These are phyloP conservation scores for Fusarium begoniae DNA, from an alignment of 2,329 filamentous ascomycete species.

Conservation along the genomic window DNA sequence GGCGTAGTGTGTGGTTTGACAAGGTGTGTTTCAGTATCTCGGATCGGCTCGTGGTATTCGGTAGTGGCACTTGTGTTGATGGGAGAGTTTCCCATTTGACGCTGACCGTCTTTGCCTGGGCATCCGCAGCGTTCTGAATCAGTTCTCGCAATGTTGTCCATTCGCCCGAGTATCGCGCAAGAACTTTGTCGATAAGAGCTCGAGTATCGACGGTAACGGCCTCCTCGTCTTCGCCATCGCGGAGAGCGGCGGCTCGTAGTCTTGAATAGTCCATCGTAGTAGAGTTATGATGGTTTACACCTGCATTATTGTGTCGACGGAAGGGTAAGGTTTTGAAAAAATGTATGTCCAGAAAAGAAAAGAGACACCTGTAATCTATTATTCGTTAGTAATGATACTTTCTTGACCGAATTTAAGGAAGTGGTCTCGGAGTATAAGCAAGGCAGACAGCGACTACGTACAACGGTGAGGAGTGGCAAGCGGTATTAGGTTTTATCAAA, in stretches of 20 bases:
- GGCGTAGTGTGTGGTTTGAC: slow-evolving; percentile 83
- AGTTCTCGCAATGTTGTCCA: slow-evolving; percentile 91
- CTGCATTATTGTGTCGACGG: slow-evolving; percentile 26
- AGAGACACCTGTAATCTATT: background rate
- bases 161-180: slow-evolving; percentile 95
- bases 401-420: background rate
- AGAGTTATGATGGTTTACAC: slow-evolving; percentile 14
- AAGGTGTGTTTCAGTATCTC: slow-evolving; percentile 84
- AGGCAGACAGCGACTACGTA: slow-evolving; percentile 37
- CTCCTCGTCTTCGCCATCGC: slow-evolving; percentile 88
- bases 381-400: slow-evolving; percentile 4
- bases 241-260: slow-evolving; percentile 87
- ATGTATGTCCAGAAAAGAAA: background rate
- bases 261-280: slow-evolving; percentile 74
- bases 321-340: background rate
- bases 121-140: slow-evolving; percentile 98
- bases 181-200: slow-evolving; percentile 95
- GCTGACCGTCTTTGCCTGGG: slow-evolving; percentile 86
- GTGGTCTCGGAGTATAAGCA: slow-evolving; percentile 2
- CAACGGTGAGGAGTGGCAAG: slow-evolving; percentile 18
- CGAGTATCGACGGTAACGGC: slow-evolving; percentile 98
- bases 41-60: slow-evolving; percentile 70
- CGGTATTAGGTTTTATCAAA: background rate
- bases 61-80: slow-evolving; percentile 79
- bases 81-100: slow-evolving; percentile 94